Evolutionary conservation across 805 yeast genomes (phyloP), one percentile per base, ranked within the genome.

Genomic region (Candida corydali): DNA sequence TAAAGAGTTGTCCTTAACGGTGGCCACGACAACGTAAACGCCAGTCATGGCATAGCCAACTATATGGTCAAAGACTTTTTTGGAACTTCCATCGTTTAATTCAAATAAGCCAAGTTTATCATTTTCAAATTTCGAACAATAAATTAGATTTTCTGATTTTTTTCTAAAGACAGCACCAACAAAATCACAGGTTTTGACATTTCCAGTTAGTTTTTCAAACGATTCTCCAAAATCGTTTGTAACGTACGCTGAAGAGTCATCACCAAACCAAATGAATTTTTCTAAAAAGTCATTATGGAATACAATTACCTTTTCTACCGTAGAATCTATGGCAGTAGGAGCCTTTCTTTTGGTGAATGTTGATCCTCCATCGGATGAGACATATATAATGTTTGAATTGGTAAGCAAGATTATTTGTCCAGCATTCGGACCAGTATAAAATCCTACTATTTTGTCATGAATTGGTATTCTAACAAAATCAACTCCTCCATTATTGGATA

Each of bases 11-110:
- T 37, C 41, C 2, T 67, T 65, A 17, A 73, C 75, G 10, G 66
- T 75, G 11, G 59, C 59, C 3, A 75, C 62, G 1, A 95, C 96
- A 34, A 82, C 88, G 19, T 91, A 75, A 17, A 85, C 63, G 17
- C 84, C 83, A 14, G 80, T 76, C 23, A 78, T 65, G 14, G 93
- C 87, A 46, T 78, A 80, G 0, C 95, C 96, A 29, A 83, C 74
- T 24, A 84, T 76, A 33, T 72, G 61, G 2, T 76, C 77, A 49
- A 82, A 76, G 3, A 75, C 50, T 0, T 58, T 65, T 10, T 49
- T 56, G 4, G 64, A 58, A 8, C 60, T 63, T 54, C 80, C 82
- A 46, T 61, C 70, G 50, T 86, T 80, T 1, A 57, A 60, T 5
- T 86, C 69, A 1, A 84, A 69, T 5, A 52, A 32, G 12, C 15